Evolutionary conservation across 2,329 filamentous ascomycete genomes (phyloP), one percentile per base, ranked within the genome.

Genomic region (Talaromyces marneffei): DNA sequence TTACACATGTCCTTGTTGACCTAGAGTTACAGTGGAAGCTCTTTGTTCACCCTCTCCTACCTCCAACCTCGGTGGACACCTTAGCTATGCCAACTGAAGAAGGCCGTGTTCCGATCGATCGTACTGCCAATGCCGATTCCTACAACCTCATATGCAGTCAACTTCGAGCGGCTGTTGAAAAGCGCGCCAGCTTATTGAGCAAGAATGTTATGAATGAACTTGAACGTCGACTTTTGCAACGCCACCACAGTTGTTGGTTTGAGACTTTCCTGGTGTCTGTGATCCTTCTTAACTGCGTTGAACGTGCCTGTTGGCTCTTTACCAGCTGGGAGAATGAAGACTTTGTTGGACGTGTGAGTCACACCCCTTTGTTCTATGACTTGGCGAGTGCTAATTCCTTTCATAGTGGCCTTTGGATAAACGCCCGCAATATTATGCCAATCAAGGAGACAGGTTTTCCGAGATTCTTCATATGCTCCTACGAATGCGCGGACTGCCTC

Each of bases 231-330:
- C 72, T 86, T 4, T 75, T 86, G 7, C 82, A 84, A 65, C 81
- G 83, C 12, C 80, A 83, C 66, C 81, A 84, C 68, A 79, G 78
- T 23, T 82, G 80, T 57, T 79, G 79, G 50, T 85, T 86, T 60
- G 81, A 83, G 63, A 86, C 83, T 0, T 85, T 85, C 67, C 71
- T 87, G n/a, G 80, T 82, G 4, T 78, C 83, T 0, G 75, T 86
- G n/a, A 76, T 86, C 16, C 74, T 86, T 0, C 73, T 87, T 25
- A 83, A 81, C 62, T 85, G 82, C 64, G 81, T 85, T 14, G 84
- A 86, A 71, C 78, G 83, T 59, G 84, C 83, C 72, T 82, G 82
- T 67, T 84, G 82, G 77, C 72, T 85, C 2, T 86, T 83, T 71
- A 79, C 77, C 33, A 79, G 75, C 1, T 84, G 80, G 80, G 80